These are phyloP conservation scores for Jacaranda mimosifolia DNA, from an alignment of 257 asterid genomes.

Conservation along the genomic window DNA sequence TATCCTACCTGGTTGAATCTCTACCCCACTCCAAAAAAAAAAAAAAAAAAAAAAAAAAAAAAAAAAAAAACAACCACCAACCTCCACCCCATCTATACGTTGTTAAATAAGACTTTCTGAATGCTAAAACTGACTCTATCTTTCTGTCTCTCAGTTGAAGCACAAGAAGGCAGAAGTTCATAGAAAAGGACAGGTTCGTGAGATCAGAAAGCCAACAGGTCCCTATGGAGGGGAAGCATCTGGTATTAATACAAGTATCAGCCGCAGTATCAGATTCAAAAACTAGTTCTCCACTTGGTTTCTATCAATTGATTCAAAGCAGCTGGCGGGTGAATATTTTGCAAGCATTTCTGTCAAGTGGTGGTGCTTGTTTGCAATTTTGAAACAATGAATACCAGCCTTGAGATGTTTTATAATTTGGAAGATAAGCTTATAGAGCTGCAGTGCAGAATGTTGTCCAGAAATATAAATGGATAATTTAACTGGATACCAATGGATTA, in stretches of 20 bases:
- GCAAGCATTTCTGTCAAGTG: neutral
- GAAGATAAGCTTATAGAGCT: neutral
- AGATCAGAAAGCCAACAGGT: slow-evolving; percentile 60
- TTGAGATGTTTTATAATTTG: neutral
- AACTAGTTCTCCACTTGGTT: slow-evolving; percentile 41
- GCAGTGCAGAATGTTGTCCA: neutral
- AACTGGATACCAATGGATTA: too few species aligned
- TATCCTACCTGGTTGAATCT: too few species aligned
- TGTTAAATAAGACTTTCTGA: slow-evolving; percentile 7
- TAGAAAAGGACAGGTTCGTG: slow-evolving; percentile 81
- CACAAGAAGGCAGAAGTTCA: slow-evolving; percentile 64
- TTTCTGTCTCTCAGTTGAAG: slow-evolving; percentile 60
- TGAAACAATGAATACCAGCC: neutral
- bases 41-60: too few species aligned
- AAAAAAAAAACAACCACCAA: too few species aligned
- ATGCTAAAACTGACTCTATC: neutral
- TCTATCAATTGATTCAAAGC: neutral
- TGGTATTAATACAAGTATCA: slow-evolving; percentile 72
- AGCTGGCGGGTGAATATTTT: neutral
- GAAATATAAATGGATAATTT: too few species aligned
- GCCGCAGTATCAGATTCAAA: slow-evolving; percentile 77
- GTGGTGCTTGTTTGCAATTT: slow-evolving; percentile 27
- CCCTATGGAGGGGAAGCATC: slow-evolving; percentile 86
- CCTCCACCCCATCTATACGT: neutral
- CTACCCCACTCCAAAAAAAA: too few species aligned